Conservation (phyloP, 371 early-diverging fungal genomes). For the Blastocladiella emersonii region DNA sequence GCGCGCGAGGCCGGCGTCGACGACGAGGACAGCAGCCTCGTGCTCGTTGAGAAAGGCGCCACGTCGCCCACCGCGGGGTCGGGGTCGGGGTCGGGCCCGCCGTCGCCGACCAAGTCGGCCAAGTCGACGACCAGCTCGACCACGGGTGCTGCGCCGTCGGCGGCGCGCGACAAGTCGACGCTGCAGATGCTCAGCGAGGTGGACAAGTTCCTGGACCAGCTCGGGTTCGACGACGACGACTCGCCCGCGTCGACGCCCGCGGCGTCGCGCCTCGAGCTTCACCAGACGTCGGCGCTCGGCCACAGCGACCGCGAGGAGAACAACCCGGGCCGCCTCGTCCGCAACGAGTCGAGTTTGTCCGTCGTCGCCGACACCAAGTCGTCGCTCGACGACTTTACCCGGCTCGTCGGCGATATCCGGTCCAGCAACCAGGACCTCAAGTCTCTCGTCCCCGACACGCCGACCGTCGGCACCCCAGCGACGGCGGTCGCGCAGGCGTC, state of each 20-base stretch:
- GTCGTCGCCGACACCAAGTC: neutral
- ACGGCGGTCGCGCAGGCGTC: neutral
- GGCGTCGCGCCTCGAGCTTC: no score
- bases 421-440: neutral
- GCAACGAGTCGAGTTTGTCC: neutral
- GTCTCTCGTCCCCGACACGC: neutral
- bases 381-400: neutral
- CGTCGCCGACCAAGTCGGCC: neutral
- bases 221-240: neutral
- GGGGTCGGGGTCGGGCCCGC: neutral
- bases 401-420: neutral
- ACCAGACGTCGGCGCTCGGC: neutral
- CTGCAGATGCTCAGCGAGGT: conserved; percentile 1
- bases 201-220: conserved; percentile 4
- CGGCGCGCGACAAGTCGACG: neutral
- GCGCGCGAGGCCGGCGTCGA: neutral
- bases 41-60: no score
- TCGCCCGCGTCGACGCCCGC: neutral
- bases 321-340: neutral
- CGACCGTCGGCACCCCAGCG: no score
- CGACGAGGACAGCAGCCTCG: no score
- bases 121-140: neutral
- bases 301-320: neutral
- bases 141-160: neutral
- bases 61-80: no score